Evolutionary conservation across 1,139 yeast species (phyloP).

Genomic region (Candida gigantensis): DNA sequence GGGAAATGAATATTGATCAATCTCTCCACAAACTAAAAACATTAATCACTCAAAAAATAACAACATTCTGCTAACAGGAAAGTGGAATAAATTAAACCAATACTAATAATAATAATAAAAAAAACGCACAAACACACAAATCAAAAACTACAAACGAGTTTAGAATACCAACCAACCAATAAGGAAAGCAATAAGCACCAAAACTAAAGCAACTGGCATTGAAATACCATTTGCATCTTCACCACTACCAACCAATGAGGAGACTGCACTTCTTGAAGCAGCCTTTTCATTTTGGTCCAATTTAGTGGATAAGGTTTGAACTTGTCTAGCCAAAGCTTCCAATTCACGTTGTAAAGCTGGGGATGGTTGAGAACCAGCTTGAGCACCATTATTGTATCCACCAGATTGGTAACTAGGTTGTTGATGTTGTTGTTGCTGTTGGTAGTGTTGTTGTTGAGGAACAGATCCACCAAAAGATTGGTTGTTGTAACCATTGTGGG

Average conservation of each 20-base stretch:
- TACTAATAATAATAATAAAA: no score
- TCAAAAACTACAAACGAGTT: conserved; percentile 5
- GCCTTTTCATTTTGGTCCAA: conserved; percentile 29
- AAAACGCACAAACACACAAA: no score
- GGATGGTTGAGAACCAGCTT: conserved; percentile 9
- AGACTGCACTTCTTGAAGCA: conserved; percentile 9
- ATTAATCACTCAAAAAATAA: no score
- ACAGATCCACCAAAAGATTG: conserved; percentile 10
- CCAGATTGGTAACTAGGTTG: conserved; percentile 7
- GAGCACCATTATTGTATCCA: conserved; percentile 1
- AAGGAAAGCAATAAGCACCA: conserved; percentile 57
- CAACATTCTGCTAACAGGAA: no score
- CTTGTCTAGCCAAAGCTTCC: conserved; percentile 42
- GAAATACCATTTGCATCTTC: conserved; percentile 53
- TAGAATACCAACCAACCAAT: conserved; percentile 62
- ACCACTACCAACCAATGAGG: conserved; percentile 12
- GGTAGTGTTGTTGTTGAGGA: conserved; percentile 14
- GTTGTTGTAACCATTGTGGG: conserved; percentile 13
- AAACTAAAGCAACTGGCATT: conserved; percentile 49
- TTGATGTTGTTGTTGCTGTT: conserved; percentile 11
- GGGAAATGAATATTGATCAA: no score
- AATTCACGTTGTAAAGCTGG: conserved; percentile 27
- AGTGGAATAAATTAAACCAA: no score
- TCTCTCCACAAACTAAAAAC: no score
- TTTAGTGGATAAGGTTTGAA: conserved; percentile 44